Conservation (phyloP, 106 monocot species). For the Dendrobium nobile region DNA sequence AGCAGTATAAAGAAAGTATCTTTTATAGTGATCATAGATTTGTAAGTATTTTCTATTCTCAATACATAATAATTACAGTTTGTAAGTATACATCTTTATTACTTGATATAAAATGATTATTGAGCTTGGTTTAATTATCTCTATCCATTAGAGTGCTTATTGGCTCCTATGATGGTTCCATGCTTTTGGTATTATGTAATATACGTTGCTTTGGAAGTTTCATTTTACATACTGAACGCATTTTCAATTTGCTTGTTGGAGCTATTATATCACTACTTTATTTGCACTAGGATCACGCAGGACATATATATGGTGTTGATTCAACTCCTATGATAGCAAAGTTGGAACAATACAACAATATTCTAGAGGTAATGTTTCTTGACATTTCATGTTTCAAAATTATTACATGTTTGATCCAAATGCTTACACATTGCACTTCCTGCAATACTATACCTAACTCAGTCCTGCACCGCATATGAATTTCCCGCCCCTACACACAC, state of each 20-base stretch:
- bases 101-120: too few species aligned
- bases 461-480: not conserved
- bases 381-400: not conserved
- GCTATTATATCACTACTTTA: not conserved
- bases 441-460: not conserved
- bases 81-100: too few species aligned
- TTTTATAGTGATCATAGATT: too few species aligned
- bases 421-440: conserved; percentile 1
- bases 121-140: too few species aligned
- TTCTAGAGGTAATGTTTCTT: conserved; percentile 58
- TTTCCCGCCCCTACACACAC: not conserved
- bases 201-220: not conserved
- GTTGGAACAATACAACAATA: conserved; percentile 78
- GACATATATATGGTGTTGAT: conserved; percentile 93
- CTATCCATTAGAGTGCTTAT: too few species aligned
- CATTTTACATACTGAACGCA: not conserved
- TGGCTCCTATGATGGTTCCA: not conserved
- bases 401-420: not conserved
- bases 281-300: conserved; percentile 80
- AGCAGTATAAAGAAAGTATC: too few species aligned
- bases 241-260: not conserved
- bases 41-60: too few species aligned
- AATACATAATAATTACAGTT: too few species aligned
- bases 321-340: conserved; percentile 83
- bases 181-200: not conserved